These are phyloP conservation scores for Dioszegia hungarica DNA, from an alignment of 768 basidiomycete genomes.

Conservation along the genomic window DNA sequence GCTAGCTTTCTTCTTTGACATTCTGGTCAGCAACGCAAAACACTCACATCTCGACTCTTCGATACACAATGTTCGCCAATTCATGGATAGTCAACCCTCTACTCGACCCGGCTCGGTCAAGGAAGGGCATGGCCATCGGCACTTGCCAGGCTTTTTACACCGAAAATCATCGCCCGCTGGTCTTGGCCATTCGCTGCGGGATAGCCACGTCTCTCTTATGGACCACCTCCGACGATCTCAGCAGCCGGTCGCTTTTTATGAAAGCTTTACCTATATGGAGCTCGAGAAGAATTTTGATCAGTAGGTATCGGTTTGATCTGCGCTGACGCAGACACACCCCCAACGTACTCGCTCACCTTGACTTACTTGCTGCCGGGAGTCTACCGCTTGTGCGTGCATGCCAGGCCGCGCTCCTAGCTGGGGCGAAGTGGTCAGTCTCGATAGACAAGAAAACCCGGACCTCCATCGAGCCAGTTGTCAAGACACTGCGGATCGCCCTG, in stretches of 20 bases:
- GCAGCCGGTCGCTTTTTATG: slow-evolving; percentile 45
- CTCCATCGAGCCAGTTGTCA: slow-evolving; percentile 7
- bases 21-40: slow-evolving; percentile 34
- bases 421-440: slow-evolving; percentile 27
- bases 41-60: slow-evolving; percentile 44
- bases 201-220: slow-evolving; percentile 36
- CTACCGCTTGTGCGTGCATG: slow-evolving; percentile 28
- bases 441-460: slow-evolving; percentile 8
- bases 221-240: slow-evolving; percentile 38
- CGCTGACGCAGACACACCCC: slow-evolving; percentile 30
- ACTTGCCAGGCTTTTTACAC: slow-evolving; percentile 15
- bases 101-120: slow-evolving; percentile 29
- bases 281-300: slow-evolving; percentile 31
- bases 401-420: slow-evolving; percentile 12
- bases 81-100: slow-evolving; percentile 16
- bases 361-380: slow-evolving; percentile 26
- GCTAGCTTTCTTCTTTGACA: slow-evolving; percentile 45
- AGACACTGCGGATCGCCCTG: slow-evolving; percentile 23
- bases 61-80: slow-evolving; percentile 30
- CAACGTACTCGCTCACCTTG: slow-evolving; percentile 34
- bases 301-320: slow-evolving; percentile 16
- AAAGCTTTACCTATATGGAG: slow-evolving; percentile 44
- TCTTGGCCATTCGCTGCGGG: slow-evolving; percentile 6
- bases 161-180: slow-evolving; percentile 18
- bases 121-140: background rate